Conservation (phyloP, 768 basidiomycete species). For the Lentinula sp. region DNA sequence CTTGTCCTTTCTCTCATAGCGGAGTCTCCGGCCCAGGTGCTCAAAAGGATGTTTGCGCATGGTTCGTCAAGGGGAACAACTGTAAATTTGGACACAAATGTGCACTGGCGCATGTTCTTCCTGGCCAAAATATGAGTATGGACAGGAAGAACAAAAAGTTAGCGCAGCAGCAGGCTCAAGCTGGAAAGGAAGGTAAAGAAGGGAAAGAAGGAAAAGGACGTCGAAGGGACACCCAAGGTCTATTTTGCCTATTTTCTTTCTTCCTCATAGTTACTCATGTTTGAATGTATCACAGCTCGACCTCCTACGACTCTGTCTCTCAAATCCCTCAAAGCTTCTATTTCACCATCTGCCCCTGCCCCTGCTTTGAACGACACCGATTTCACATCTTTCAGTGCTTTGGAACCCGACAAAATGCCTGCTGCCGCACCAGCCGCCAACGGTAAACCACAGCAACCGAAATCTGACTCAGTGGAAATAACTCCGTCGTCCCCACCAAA, state of each 20-base stretch:
- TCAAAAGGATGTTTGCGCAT: conserved; percentile 77
- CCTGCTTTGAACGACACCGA: conserved; percentile 73
- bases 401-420: conserved; percentile 47
- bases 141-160: conserved; percentile 97
- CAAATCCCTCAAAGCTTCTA: conserved; percentile 65
- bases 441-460: conserved; percentile 8
- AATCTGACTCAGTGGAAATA: conserved; percentile 17
- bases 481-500: conserved; percentile 42
- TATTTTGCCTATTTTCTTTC: conserved; percentile 32
- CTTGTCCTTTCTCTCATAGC: conserved; percentile 91
- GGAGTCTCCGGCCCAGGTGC: conserved; percentile 62
- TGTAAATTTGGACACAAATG: conserved; percentile 71
- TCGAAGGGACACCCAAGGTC: conserved; percentile 29
- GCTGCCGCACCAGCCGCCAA: conserved; percentile 32
- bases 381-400: conserved; percentile 59
- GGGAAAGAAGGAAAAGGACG: conserved; percentile 19
- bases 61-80: conserved; percentile 94
- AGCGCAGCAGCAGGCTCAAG: conserved; percentile 61
- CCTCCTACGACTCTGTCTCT: conserved; percentile 54
- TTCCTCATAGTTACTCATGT: conserved; percentile 19
- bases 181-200: conserved; percentile 27
- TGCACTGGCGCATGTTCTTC: conserved; percentile 89
- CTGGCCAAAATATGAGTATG: conserved; percentile 92
- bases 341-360: conserved; percentile 74
- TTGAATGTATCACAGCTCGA: conserved; percentile 24